These are phyloP conservation scores for Glarea lozoyensis DNA, from an alignment of 495 filamentous ascomycete genomes.

Conservation along the genomic window DNA sequence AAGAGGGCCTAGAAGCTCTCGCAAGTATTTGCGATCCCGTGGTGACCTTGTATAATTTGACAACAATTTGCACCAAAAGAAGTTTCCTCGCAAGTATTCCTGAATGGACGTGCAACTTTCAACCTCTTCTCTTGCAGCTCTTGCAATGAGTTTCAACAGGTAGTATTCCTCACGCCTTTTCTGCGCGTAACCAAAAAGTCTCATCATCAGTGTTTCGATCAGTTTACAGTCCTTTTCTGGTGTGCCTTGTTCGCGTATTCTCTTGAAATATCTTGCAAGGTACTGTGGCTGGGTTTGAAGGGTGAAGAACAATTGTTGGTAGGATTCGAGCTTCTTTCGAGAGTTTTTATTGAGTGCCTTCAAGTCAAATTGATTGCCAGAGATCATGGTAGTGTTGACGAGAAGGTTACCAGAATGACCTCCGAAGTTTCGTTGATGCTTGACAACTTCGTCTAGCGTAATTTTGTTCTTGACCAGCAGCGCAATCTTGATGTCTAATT, in stretches of 20 bases:
- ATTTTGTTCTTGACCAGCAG: slow-evolving; percentile 99
- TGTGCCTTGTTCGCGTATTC: slow-evolving; percentile 73
- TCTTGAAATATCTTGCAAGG: slow-evolving; percentile 76
- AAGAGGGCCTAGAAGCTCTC: slow-evolving; percentile 71
- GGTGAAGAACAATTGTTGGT: slow-evolving; percentile 96
- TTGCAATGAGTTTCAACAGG: slow-evolving; percentile 76
- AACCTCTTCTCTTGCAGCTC: slow-evolving; percentile 80
- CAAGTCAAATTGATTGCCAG: slow-evolving; percentile 87
- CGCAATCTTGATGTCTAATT: slow-evolving; percentile 97
- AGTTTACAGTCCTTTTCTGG: slow-evolving; percentile 88
- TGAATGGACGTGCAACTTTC: slow-evolving; percentile 63
- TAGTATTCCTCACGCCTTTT: slow-evolving; percentile 97
- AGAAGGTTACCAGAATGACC: slow-evolving; percentile 82
- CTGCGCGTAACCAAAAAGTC: slow-evolving; percentile 93
- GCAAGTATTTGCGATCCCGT: slow-evolving; percentile 83
- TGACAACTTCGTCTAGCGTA: slow-evolving; percentile 94
- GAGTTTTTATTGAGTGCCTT: slow-evolving; percentile 97
- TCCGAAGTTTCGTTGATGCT: slow-evolving; percentile 93
- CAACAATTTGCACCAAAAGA: slow-evolving; percentile 86
- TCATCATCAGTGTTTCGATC: slow-evolving; percentile 91
- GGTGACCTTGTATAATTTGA: slow-evolving; percentile 85
- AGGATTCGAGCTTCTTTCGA: slow-evolving; percentile 86
- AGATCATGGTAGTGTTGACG: slow-evolving; percentile 78
- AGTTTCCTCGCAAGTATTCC: slow-evolving; percentile 82
- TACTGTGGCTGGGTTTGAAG: slow-evolving; percentile 97